Percentiles rank a stretch among this genome's conserved stretches.
Evolutionary conservation across 139 green algal genomes (phyloP).

Genomic region (Chlorokybus atmophyticus): DNA sequence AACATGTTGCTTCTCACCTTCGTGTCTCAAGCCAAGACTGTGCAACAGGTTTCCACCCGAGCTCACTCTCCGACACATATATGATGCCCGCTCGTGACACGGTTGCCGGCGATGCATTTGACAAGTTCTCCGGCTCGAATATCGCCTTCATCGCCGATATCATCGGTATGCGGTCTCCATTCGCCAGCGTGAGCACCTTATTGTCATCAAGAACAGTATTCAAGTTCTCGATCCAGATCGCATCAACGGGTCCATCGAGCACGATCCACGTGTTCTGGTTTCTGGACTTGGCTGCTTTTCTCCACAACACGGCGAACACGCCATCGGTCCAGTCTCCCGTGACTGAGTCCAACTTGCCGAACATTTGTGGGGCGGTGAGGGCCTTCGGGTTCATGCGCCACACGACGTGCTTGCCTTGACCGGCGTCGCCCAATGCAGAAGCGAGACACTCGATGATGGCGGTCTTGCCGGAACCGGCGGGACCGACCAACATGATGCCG

Average conservation of each 20-base stretch:
- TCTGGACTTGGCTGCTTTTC: conserved; percentile 72
- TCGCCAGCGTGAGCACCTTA: conserved; percentile 91
- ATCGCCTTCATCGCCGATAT: conserved; percentile 76
- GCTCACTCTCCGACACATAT: conserved; percentile 77
- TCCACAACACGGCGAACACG: conserved; percentile 85
- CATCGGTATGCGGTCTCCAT: conserved; percentile 92
- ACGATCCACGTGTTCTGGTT: conserved; percentile 91
- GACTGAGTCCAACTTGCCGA: conserved; percentile 64
- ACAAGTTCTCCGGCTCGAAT: conserved; percentile 89
- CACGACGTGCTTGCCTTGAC: conserved; percentile 75
- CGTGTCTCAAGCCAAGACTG: conserved; percentile 62
- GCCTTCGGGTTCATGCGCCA: conserved; percentile 85
- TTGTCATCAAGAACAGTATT: conserved; percentile 96
- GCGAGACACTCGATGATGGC: conserved; percentile 72
- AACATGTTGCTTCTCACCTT: too few relatives aligned
- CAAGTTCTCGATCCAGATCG: conserved; percentile 96
- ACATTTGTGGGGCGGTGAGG: conserved; percentile 81
- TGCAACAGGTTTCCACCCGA: conserved; percentile 75
- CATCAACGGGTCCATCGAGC: conserved; percentile 88
- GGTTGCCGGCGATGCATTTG: conserved; percentile 85
- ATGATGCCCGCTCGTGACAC: conserved; percentile 89
- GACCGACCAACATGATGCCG: conserved; percentile 87
- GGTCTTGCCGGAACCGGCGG: conserved; percentile 71
- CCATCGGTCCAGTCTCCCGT: conserved; percentile 94
- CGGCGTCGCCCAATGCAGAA: conserved; percentile 65